phyloP scores from a whole-genome alignment of 2,329 filamentous ascomycete genomes.

The Stylonectria norvegica region DNA sequence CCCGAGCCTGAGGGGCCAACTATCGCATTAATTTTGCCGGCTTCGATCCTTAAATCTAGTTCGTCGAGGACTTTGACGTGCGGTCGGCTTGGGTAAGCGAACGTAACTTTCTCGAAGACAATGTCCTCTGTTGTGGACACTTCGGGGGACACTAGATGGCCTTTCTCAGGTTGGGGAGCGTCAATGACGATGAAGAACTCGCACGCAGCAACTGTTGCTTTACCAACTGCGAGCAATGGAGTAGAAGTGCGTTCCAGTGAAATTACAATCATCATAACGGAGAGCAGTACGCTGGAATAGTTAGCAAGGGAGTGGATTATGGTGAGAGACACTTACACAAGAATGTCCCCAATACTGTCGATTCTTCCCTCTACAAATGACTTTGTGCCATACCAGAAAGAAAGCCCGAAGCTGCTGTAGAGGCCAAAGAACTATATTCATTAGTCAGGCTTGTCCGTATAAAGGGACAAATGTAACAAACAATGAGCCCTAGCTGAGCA shows the following conservation, averaged over 20 bases:
- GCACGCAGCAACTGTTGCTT: slow-evolving; percentile 55
- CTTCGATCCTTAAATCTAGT: slow-evolving; percentile 55
- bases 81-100: slow-evolving; percentile 67
- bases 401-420: slow-evolving; percentile 51
- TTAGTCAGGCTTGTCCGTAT: slow-evolving; percentile 10
- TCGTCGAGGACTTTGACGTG: slow-evolving; percentile 61
- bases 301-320: background rate
- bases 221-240: slow-evolving; percentile 56
- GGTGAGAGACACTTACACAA: slow-evolving; percentile 43
- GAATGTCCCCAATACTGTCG: slow-evolving; percentile 48
- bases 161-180: slow-evolving; percentile 38
- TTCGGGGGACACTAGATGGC: slow-evolving; percentile 35
- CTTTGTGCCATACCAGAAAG: slow-evolving; percentile 62
- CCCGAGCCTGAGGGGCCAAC: slow-evolving; percentile 71
- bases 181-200: slow-evolving; percentile 57
- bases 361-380: slow-evolving; percentile 46
- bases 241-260: slow-evolving; percentile 56
- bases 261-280: slow-evolving; percentile 56
- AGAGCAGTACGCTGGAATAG: slow-evolving; percentile 46
- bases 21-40: slow-evolving; percentile 68
- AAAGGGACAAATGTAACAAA: slow-evolving; percentile 11
- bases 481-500: slow-evolving; percentile 50
- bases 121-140: slow-evolving; percentile 39
- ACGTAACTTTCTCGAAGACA: slow-evolving; percentile 60
- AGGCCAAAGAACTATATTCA: slow-evolving; percentile 51